These are phyloP conservation scores for Dinochytrium kinnereticum DNA, from an alignment of 371 early-diverging fungal genomes.

Conservation along the genomic window DNA sequence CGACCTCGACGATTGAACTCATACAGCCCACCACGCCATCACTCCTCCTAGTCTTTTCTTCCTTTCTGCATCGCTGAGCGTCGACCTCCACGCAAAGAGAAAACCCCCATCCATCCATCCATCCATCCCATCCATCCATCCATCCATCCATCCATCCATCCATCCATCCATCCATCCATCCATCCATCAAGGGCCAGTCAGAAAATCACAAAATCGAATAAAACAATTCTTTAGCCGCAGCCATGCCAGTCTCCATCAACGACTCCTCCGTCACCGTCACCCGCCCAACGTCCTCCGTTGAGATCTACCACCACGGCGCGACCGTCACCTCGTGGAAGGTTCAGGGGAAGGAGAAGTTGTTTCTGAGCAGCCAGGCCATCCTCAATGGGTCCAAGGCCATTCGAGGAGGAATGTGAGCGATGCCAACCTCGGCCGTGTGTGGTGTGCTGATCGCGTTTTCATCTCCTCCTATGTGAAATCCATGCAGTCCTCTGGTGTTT, in stretches of 20 bases:
- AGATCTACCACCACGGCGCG: conserved; percentile 73
- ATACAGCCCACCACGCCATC: too few species aligned
- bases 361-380: conserved; percentile 73
- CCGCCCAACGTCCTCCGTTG: conserved; percentile 39
- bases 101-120: too few species aligned
- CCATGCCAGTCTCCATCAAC: not conserved
- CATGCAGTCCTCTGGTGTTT: conserved; percentile 72
- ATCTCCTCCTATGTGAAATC: not conserved
- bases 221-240: not conserved
- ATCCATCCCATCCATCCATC: not conserved
- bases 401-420: conserved; percentile 72
- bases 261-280: conserved; percentile 22
- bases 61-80: too few species aligned
- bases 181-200: too few species aligned
- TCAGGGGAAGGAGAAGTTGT: conserved; percentile 70
- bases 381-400: conserved; percentile 84
- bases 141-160: not conserved
- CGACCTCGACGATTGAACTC: not conserved
- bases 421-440: not conserved
- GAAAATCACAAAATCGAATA: not conserved
- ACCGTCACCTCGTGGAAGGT: conserved; percentile 81
- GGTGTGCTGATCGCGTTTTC: not conserved
- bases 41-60: not conserved
- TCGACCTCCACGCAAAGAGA: too few species aligned
- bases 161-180: too few species aligned